Base-by-base conservation (phyloP, 2,329 filamentous ascomycete genomes). In the Calonectria pseudoreteaudii region DNA sequence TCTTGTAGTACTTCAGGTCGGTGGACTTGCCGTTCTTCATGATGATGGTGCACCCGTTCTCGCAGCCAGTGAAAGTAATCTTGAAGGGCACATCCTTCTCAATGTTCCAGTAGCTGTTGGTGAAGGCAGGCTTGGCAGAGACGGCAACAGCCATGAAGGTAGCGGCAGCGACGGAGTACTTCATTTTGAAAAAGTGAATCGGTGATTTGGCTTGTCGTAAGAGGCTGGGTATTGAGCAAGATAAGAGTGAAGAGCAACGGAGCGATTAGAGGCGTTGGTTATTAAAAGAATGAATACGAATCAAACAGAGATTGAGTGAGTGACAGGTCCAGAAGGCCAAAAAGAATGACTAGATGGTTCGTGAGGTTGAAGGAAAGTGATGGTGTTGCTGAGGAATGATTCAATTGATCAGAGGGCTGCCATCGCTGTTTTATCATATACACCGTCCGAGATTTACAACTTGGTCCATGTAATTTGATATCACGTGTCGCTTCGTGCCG, bases 181-280 rank as follows among this genome's bases (percentile, higher is more conserved):
- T 84, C 84, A 86, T 86, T 73, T 78, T 84, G 82, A 81, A 77
- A 74, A 26, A 69, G n/a, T 74, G 69, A 68, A 73, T 75, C 70
- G 52, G 52, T 53, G 66, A 68, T 70, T 72, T 52, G 38, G 66
- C 77, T 34, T 36, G 34, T 67, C 74, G 13, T 41, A 78, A 80
- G 75, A 79, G 79, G 80, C 79, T 80, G 73, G 65, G 70, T 75
- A 77, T 80, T 80, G 79, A 74, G 38, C 65, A 71, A 26, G 56
- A 53, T 58, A 49, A 18, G n/a, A 47, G 44, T 53, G 65, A 31
- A 71, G 70, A 67, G 34, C 69, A 74, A 74, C 73, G 73, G 58
- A 66, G 72, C 52, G 41, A 60, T 70, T 74, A 69, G 65, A 64
- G 70, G 58, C 70, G 73, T 66, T 74, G 73, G 64, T 74, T 34